Evolutionary conservation across 2,329 filamentous ascomycete genomes (phyloP).

Genomic region (Penicillium paneum): DNA sequence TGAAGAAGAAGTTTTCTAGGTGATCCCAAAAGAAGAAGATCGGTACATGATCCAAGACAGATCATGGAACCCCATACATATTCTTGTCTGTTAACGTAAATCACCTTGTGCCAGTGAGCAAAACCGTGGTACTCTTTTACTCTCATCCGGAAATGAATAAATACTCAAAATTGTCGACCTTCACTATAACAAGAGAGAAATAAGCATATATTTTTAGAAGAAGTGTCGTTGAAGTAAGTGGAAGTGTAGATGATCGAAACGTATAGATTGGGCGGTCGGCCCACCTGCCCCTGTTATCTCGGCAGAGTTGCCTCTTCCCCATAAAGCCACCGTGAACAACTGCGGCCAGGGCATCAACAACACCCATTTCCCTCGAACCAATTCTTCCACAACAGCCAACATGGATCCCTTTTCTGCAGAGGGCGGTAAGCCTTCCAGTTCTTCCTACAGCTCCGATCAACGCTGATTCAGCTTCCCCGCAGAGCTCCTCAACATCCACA

Average conservation of each 20-base stretch:
- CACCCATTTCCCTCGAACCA: slow-evolving; percentile 7
- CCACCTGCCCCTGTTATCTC: slow-evolving; percentile 15
- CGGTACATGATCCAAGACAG: background rate
- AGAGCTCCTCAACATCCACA: slow-evolving; percentile 67
- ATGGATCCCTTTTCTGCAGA: slow-evolving; percentile 65
- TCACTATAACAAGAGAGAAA: background rate
- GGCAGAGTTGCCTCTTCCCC: slow-evolving; percentile 17
- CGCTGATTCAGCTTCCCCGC: slow-evolving; percentile 19
- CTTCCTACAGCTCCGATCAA: background rate
- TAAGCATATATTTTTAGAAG: background rate
- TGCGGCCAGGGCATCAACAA: slow-evolving; percentile 20
- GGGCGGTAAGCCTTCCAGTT: slow-evolving; percentile 48
- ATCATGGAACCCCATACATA: background rate
- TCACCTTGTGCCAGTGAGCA: background rate
- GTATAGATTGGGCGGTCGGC: slow-evolving; percentile 21
- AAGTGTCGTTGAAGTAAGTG: background rate
- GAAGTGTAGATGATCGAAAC: background rate
- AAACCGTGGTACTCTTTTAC: background rate
- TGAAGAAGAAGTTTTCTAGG: background rate
- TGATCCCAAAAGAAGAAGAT: background rate
- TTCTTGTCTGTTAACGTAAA: background rate
- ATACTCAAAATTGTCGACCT: too few species aligned
- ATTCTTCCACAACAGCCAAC: slow-evolving; percentile 21
- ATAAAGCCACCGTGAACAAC: slow-evolving; percentile 23
- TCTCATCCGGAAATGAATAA: background rate